A percentile compares a stretch with the other conserved stretches of the same genome.
Evolutionary conservation across 1,284 basidiomycete species (phyloP).

Genomic region (Cutaneotrichosporon sp.): DNA sequence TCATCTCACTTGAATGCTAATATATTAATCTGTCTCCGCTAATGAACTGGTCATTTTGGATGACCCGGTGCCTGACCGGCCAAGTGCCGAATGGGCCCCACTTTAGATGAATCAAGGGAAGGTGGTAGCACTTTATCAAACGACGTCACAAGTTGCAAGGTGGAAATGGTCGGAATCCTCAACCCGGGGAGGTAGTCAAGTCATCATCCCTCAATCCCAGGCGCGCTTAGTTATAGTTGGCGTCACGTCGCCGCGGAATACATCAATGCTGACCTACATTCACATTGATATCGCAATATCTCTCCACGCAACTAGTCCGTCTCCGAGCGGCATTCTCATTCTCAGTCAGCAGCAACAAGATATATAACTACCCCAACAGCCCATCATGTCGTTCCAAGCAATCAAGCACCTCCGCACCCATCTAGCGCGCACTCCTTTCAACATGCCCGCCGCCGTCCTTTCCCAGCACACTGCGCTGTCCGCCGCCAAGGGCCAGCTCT

Average conservation of each 20-base stretch:
- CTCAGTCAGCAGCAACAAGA: background rate
- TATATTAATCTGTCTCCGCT: background rate
- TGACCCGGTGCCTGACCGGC: slow-evolving; percentile 4
- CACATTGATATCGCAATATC: background rate
- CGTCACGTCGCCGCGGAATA: slow-evolving; percentile 8
- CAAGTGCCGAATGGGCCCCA: slow-evolving; percentile 6
- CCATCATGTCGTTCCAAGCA: slow-evolving; percentile 8
- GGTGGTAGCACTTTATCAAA: no score
- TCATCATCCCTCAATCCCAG: background rate
- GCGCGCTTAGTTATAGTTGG: background rate
- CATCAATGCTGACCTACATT: background rate
- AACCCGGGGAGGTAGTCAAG: background rate
- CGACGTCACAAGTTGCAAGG: background rate
- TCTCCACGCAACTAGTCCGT: background rate
- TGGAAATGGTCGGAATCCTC: background rate
- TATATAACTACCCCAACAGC: slow-evolving; percentile 3
- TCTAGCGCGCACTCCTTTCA: slow-evolving; percentile 3
- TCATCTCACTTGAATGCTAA: no score
- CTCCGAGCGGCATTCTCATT: slow-evolving; percentile 4
- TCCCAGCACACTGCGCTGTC: slow-evolving; percentile 4
- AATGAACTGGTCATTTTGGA: background rate
- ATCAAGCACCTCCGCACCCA: slow-evolving; percentile 12
- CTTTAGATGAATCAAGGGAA: no score
- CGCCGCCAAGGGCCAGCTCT: slow-evolving; percentile 9
- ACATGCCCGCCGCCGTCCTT: slow-evolving; percentile 8